Evolutionary conservation across 352 stramenopile genomes (phyloP), one percentile per base, ranked within the genome.

Genomic region (Labyrinthula sp.): DNA sequence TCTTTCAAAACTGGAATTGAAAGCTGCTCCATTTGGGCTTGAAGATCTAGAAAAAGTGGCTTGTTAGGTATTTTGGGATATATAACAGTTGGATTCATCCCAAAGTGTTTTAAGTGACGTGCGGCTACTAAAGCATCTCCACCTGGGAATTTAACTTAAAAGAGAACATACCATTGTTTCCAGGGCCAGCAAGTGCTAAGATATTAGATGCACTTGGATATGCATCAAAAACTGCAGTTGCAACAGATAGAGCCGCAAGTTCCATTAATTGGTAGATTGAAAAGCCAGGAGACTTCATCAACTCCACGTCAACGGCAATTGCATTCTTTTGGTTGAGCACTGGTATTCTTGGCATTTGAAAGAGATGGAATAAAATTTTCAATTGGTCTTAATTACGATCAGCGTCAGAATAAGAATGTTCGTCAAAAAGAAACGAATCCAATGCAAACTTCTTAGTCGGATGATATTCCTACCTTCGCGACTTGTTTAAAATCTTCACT

Each of bases 251-350:
- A 2, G 89, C 90, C 5, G 90, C 89, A 14, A 98, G 68, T 64
- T 99, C 90, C 90, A 99, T 99, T 14, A 99, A 68, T 65, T 97
- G 87, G 46, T 93, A 77, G 39, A 94, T 74, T 17, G 70, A 84
- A 60, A 93, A 94, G 1, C 79, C 79, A 36, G 40, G 56, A 18
- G 49, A 66, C 18, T 62, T 68, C 79, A 93, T 93, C 33, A 94
- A 73, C 48, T 81, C 66, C 40, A 78, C 67, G 41, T 93, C 82
- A 2, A 93, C 38, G 2, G 40, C 47, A 25, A 61, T 30, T 17
- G 66, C 64, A n/a, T 55, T 22, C 17, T 47, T 31, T 26, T 61
- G 56, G 9, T 37, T 38, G 14, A 67, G 20, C 33, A 52, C n/a
- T n/a, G n/a, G n/a, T n/a, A n/a, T n/a, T n/a, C n/a, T n/a, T n/a